A percentile compares a stretch with the other conserved stretches of the same genome.
Conservation (phyloP, 768 basidiomycete species). For the Piloderma croceum region DNA sequence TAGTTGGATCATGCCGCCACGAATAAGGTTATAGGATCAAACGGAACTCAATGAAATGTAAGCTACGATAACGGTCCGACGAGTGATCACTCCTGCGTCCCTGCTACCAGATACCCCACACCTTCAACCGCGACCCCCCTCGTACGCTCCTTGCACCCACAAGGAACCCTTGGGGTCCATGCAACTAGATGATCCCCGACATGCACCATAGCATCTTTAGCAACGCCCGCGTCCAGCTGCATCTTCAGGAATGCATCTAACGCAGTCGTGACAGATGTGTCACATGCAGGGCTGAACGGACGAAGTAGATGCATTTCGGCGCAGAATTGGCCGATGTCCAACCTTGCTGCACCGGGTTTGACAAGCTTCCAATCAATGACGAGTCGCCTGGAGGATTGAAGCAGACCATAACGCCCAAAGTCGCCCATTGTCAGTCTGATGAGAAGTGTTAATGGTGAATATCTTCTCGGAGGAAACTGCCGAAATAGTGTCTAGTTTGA, state of each 20-base stretch:
- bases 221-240: slow-evolving; percentile 35
- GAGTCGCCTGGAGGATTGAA: slow-evolving; percentile 27
- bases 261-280: slow-evolving; percentile 30
- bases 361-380: slow-evolving; percentile 64
- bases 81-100: too few species aligned
- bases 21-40: too few species aligned
- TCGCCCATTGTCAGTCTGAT: slow-evolving; percentile 51
- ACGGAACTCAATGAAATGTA: too few species aligned
- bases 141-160: slow-evolving; percentile 48
- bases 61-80: too few species aligned
- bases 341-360: slow-evolving; percentile 48
- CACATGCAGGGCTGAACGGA: slow-evolving; percentile 39
- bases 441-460: slow-evolving; percentile 24
- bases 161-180: slow-evolving; percentile 43
- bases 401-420: slow-evolving; percentile 66
- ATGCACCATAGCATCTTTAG: slow-evolving; percentile 37
- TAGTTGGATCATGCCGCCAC: too few species aligned
- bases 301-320: slow-evolving; percentile 52
- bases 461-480: slow-evolving; percentile 26
- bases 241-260: slow-evolving; percentile 40
- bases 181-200: slow-evolving; percentile 52
- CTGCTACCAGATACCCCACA: slow-evolving; percentile 46
- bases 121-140: slow-evolving; percentile 42
- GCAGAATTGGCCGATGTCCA: slow-evolving; percentile 61
- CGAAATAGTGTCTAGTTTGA: slow-evolving; percentile 30